Evolutionary conservation across 179 eudicot species (phyloP), one percentile per base, ranked within the genome.

Genomic region (Heliamphora pulchella): DNA sequence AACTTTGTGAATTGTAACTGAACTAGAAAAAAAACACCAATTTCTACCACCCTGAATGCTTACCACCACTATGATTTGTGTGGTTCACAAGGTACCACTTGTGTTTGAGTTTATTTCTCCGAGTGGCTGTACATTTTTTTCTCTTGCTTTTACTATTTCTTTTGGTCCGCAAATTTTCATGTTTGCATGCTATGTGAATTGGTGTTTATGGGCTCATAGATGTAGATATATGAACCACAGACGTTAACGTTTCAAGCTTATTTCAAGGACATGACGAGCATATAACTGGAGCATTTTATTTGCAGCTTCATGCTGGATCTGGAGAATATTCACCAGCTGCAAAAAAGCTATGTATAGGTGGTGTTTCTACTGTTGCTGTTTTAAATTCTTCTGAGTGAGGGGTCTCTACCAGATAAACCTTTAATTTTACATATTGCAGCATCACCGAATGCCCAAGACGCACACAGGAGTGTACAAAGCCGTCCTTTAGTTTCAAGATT

Each of bases 231-330:
- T 43, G n/a, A 43, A 51, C 59, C 6, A 73, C 5, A 53, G n/a
- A 31, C 20, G 20, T 74, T 53, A 22, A 50, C 43, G 53, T 18
- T 43, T 66, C 0, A 47, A 71, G 67, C 54, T 71, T 70, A 78
- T 50, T 59, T 77, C 5, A 31, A 70, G 76, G 44, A 46, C 66
- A 78, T 17, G 80, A 77, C 55, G 18, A 44, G 8, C 18, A 18
- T 77, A 31, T 58, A 74, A 77, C 46, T 55, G 57, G 4, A 67
- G 73, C 75, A n/a, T 66, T 75, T 18, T 9, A 71, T 67, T 81
- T 89, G 89, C 93, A 96, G 99, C 97, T 96, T 84, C 99, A 96
- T 88, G 86, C 96, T 78, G 86, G 90, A 77, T 77, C 80, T 85
- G 96, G 89, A 81, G 91, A 87, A 63, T 82, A 86, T 63, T 87